Percentiles rank a stretch among this genome's conserved stretches.
These are phyloP conservation scores for Fagus crenata DNA, from an alignment of 306 rosid species.

Conservation along the genomic window DNA sequence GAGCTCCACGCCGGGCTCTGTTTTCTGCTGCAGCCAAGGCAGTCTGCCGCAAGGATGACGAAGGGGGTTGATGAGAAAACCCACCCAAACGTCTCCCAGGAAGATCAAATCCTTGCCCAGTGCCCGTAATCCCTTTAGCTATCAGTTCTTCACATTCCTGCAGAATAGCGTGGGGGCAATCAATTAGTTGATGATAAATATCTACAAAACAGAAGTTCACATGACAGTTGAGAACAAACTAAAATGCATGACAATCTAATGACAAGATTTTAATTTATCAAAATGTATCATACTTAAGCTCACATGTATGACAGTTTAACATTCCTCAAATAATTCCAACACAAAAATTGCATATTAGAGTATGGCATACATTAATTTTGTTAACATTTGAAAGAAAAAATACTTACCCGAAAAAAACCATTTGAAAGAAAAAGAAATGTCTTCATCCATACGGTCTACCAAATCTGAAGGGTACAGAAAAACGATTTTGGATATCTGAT, in stretches of 20 bases:
- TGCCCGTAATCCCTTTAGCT: constrained; percentile 50
- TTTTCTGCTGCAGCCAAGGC: constrained; percentile 58
- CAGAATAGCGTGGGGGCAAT: constrained; percentile 12
- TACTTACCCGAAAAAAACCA: no score
- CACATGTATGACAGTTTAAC: no score
- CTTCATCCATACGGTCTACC: no score
- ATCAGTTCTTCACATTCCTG: constrained; percentile 62
- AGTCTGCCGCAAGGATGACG: constrained; percentile 40
- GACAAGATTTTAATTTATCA: no score
- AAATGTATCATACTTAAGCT: no score
- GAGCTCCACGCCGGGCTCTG: constrained; percentile 44
- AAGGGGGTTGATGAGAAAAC: constrained; percentile 39
- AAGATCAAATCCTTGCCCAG: constrained; percentile 52
- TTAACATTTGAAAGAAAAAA: no score
- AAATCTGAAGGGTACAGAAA: no score
- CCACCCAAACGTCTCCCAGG: constrained; percentile 60
- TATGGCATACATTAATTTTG: no score
- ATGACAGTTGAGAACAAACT: neutral
- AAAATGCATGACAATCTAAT: no score
- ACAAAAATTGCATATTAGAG: neutral
- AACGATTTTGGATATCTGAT: no score
- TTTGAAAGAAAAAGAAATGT: no score
- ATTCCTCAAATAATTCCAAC: neutral
- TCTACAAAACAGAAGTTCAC: neutral
- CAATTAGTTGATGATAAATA: constrained; percentile 5